Base-by-base conservation (phyloP, 345 rosid species). In the Syzygium jambos region DNA sequence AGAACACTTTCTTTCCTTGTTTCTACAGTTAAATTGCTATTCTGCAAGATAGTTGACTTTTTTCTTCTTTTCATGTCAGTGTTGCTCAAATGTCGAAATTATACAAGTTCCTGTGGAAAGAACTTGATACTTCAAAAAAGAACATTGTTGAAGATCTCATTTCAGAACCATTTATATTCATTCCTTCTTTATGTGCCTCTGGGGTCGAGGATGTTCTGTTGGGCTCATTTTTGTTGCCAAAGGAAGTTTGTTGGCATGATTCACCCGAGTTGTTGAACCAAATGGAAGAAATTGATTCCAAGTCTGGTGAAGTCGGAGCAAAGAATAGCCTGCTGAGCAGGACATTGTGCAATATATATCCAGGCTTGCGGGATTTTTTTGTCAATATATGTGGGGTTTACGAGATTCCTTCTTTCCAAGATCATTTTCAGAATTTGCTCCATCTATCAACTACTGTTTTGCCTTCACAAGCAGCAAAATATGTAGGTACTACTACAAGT, bases 211-310 rank as follows among this genome's bases (percentile, higher is more conserved):
- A 93, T 89, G 22, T 91, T 85, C 89, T 94, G 52, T 84, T 91
- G 85, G 99, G 99, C 87, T 85, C 91, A 84, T 95, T 97, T 91
- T 90, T 91, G 87, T 89, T 95, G 88, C 87, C 92, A 85, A 91
- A 92, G 86, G 98, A 97, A 85, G 96, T 95, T 43, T 93, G 89
- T 93, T 97, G 99, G 99, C 90, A 92, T 51, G 98, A 97, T 93
- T 91, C 98, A 84, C 93, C 94, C 87, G 98, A 95, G 84, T 86
- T 89, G 82, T 68, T 92, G 87, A 90, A 93, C 87, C 90, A 87
- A 89, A 90, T 95, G 89, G 93, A 91, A 91, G 91, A 89, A 87
- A 89, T 86, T 78, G 89, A 90, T 87, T 86, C 92, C 49, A 88
- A 89, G 83, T 56, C 87, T 78, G 86, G 91, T 86, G 88, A 88